These are phyloP conservation scores for Acacia confusa DNA, from an alignment of 306 rosid species.

Conservation along the genomic window DNA sequence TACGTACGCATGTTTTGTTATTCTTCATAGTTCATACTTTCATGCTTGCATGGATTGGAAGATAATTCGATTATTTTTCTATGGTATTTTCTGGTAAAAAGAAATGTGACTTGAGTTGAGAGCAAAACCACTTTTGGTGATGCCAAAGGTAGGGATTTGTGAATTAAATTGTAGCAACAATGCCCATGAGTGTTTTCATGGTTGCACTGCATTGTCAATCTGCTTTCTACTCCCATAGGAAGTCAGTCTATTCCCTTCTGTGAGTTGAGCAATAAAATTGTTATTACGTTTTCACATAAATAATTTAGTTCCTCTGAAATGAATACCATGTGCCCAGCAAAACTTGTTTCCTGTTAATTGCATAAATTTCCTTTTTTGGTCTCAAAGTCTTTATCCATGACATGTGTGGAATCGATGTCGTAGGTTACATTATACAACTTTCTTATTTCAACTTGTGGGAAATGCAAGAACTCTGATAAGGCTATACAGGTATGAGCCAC, in stretches of 20 bases:
- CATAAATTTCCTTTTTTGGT: neutral
- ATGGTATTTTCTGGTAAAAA: neutral
- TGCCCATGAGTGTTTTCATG: constrained; percentile 9
- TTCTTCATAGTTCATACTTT: constrained; percentile 11
- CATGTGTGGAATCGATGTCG: constrained; percentile 25
- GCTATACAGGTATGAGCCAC: constrained; percentile 66
- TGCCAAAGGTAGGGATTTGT: constrained; percentile 20
- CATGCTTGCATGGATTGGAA: neutral
- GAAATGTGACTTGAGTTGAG: constrained; percentile 18
- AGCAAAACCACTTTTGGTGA: neutral
- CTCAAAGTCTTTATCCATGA: constrained; percentile 20
- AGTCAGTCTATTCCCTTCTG: neutral
- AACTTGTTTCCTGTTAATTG: constrained; percentile 7
- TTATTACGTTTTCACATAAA: constrained; percentile 15
- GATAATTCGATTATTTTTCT: neutral
- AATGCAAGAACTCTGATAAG: constrained; percentile 73
- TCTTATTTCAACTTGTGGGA: constrained; percentile 83
- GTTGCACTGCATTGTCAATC: constrained; percentile 1
- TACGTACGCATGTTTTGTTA: neutral
- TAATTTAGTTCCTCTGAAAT: neutral
- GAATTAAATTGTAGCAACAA: neutral
- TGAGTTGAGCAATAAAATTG: constrained; percentile 21
- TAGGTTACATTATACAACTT: constrained; percentile 78
- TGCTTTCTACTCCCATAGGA: constrained; percentile 12
- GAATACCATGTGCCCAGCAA: neutral